Base-by-base conservation (phyloP, 2,329 filamentous ascomycete species). In the Pseudopyricularia cyperi region DNA sequence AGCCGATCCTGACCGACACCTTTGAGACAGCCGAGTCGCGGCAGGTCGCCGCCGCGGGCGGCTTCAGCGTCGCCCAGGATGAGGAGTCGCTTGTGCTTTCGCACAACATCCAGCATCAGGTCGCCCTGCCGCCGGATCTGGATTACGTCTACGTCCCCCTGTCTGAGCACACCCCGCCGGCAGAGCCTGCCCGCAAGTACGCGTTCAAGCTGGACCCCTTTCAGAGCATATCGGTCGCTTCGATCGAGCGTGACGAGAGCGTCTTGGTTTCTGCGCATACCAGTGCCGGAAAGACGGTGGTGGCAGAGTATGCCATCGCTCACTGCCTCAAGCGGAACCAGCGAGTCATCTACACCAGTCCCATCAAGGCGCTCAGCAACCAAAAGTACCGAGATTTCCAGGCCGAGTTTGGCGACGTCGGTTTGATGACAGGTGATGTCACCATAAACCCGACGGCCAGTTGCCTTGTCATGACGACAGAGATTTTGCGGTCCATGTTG, bases 361-460 rank as follows among this genome's bases (percentile, higher is more conserved):
- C 93, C 1, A 98, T 98, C 75, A 98, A 98, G 71, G 93, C 93
- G 11, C 74, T 98, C 61, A 97, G 90, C 69, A 98, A 98, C 69
- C 93, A 98, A 65, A 98, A 98, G 66, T 98, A 95, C 67, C 79
- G 93, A 73, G 93, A 98, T 65, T 98, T 98, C 67, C 83, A 87
- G 59, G 88, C 87, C 42, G 88, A 95, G 54, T 98, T 98, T 70
- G 91, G 90, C 54, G 93, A 98, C 64, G 91, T 96, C 50, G 93
- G 93, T 54, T 75, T 98, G 55, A 97, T 98, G 91, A 98, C 93
- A 5, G 93, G 93, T 63, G 93, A 98, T 77, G 91, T 97, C 57
- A 98, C 93, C 24, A 98, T 98, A 69, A 98, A 98, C 66, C 94
- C 94, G 4, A 97, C 93, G 3, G 93, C 93, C 14, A 97, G 90